phyloP scores from a whole-genome alignment of 208 protist genomes.

The Strigomonas galati region DNA sequence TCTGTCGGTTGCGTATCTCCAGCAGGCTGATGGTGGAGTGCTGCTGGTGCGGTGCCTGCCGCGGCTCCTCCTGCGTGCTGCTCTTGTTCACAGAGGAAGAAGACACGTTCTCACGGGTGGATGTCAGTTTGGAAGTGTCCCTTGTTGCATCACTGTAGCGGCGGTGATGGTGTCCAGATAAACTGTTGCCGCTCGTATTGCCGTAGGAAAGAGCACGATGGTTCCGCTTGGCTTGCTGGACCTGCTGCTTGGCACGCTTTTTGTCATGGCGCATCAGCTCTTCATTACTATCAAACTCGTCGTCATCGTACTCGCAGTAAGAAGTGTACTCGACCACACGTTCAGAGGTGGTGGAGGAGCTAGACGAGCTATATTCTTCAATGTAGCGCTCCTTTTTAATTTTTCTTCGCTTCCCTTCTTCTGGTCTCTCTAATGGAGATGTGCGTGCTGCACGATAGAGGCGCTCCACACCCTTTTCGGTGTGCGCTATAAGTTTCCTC shows the following conservation, averaged over 20 bases:
- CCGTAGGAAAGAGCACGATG: background rate
- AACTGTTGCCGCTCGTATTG: background rate
- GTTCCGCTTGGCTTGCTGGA: background rate
- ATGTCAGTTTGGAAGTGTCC: background rate
- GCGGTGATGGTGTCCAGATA: background rate
- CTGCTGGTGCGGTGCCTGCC: background rate
- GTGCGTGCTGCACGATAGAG: constrained; percentile 44
- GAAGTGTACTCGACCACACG: background rate
- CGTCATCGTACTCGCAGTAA: background rate
- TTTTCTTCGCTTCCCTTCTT: background rate
- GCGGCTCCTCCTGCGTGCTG: background rate
- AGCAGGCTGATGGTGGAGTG: background rate
- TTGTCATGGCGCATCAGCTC: background rate
- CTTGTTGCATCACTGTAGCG: background rate
- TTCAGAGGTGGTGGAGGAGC: background rate
- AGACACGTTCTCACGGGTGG: background rate
- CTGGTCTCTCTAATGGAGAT: background rate
- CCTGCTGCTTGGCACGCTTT: too few species aligned
- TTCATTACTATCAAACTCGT: too few species aligned
- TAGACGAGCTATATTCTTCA: background rate
- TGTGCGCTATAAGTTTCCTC: constrained; percentile 57
- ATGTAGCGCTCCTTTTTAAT: background rate
- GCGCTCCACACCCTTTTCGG: constrained; percentile 56
- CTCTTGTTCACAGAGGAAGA: constrained; percentile 6
- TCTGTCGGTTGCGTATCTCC: background rate